Evolutionary conservation across 164 flowering plant genomes (phyloP).

Genomic region (Taxillus chinensis): DNA sequence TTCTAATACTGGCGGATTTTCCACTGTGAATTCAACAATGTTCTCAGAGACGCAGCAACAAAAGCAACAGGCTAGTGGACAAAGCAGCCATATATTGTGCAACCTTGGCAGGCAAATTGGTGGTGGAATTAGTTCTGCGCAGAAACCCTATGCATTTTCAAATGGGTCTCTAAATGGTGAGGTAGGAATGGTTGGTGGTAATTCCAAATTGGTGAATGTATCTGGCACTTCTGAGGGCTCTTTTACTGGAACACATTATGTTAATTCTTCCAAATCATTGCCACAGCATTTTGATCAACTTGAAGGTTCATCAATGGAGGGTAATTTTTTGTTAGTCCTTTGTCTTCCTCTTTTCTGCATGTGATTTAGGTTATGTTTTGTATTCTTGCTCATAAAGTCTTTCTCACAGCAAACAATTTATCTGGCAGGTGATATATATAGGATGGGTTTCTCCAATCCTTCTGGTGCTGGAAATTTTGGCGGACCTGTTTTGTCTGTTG

Average conservation of each 20-base stretch:
- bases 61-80: slow-evolving; percentile 56
- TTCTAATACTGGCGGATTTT: slow-evolving; percentile 42
- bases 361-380: no score
- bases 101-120: slow-evolving; percentile 65
- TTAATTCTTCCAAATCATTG: slow-evolving; percentile 18
- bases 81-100: slow-evolving; percentile 64
- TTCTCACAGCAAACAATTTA: slow-evolving; percentile 13
- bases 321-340: slow-evolving; percentile 12
- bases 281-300: no score
- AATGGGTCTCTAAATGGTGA: slow-evolving; percentile 67
- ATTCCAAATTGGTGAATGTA: slow-evolving; percentile 48
- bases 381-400: background rate
- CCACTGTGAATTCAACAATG: slow-evolving; percentile 54
- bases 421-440: slow-evolving; percentile 59
- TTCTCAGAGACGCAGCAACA: slow-evolving; percentile 52
- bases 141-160: slow-evolving; percentile 50
- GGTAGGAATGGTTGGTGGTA: slow-evolving; percentile 47
- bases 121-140: slow-evolving; percentile 55
- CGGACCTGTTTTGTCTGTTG: slow-evolving; percentile 30
- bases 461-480: slow-evolving; percentile 59
- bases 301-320: no score
- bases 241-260: slow-evolving; percentile 33
- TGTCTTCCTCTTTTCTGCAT: background rate
- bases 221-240: slow-evolving; percentile 55
- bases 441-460: slow-evolving; percentile 35